Evolutionary conservation across 164 flowering plant species (phyloP), one percentile per base, ranked within the genome.

Genomic region (Magnolia kwangsiensis): DNA sequence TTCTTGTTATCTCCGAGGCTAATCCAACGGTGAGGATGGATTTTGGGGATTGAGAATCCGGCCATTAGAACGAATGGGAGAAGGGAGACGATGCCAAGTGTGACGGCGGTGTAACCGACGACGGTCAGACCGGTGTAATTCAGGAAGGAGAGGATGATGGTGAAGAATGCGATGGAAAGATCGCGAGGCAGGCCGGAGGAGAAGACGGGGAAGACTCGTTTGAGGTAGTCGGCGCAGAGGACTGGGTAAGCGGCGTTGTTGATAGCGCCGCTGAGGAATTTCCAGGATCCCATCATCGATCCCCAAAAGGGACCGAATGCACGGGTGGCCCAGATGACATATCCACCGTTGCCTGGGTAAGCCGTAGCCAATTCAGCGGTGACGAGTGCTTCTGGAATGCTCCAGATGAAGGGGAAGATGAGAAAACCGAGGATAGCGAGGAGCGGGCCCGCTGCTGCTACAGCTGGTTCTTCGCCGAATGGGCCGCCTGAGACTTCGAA

Each of bases 401-500:
- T 89, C 98, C 97, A 95, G 24, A 91, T 88, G 81, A 95, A 90
- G 3, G 98, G 97, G 80, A 95, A 93, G 64, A 95, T 75, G n/a
- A 95, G 80, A 81, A 93, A 95, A 0, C 97, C 98, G 20, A 95
- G 80, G 49, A 95, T 81, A 18, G 95, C 92, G 0, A 84, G 77
- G 23, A 95, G 86, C 7, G 98, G 97, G 0, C 98, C 97, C 9
- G 95, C 98, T 0, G 97, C 96, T 63, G 84, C 55, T 2, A 93
- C 98, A 0, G 95, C 90, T 0, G 94, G 88, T 74, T 93, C 97
- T 65, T 90, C 95, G 1, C 97, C 97, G 67, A 81, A 95, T 0
- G 97, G 98, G 2, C 98, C 97, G 0, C 98, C 98, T 23, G 98
- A 92, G 18, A 95, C 98, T 72, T 91, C 97, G 75, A 93, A 95